Evolutionary conservation across 2,329 filamentous ascomycete species (phyloP), one percentile per base, ranked within the genome.

Genomic region (Aureobasidium leucospermi): DNA sequence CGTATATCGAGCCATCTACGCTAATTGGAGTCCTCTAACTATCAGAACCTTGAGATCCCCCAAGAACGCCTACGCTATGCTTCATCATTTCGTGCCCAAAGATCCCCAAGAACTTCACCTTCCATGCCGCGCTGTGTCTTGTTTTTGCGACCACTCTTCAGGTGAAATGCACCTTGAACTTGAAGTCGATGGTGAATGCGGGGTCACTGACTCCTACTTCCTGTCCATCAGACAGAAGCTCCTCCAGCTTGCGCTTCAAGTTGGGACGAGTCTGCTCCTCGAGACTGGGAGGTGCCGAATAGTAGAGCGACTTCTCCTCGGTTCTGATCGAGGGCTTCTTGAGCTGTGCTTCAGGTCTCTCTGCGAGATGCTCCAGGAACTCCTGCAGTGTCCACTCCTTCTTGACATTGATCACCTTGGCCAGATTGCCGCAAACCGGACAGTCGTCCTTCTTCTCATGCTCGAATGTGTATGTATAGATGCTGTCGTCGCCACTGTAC

Each of bases 401-500:
- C 67, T 91, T 82, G 28, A 95, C 83, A 2, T 82, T 76, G 13
- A 97, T 79, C 29, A 87, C 86, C 56, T 90, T 87, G 4, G 94
- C 85, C 60, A 90, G 76, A 57, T 90, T 88, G 16, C 93, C 92
- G 69, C 94, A 99, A 6, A 97, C 94, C 2, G 94, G 91, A 65
- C 94, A 99, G 73, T 97, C 94, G 15, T 87, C 82, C 73, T 96
- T 97, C 78, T 89, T 90, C 75, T 96, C 88, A 68, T 96, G 91
- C 68, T 91, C 87, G 72, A 97, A 99, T 0, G 94, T 99, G 74
- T 96, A 96, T 0, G 94, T 99, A 77, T 99, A 99, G 65, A 99
- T 88, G 65, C 88, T 84, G 69, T 96, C 93, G 69, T 97, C 92
- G 48, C 95, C 94, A 11, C 90, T 96, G 74, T 99, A 99, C 89